Evolutionary conservation across 2,329 filamentous ascomycete species (phyloP), one percentile per base, ranked within the genome.

Genomic region (Ceratocystiopsis brevicomis): DNA sequence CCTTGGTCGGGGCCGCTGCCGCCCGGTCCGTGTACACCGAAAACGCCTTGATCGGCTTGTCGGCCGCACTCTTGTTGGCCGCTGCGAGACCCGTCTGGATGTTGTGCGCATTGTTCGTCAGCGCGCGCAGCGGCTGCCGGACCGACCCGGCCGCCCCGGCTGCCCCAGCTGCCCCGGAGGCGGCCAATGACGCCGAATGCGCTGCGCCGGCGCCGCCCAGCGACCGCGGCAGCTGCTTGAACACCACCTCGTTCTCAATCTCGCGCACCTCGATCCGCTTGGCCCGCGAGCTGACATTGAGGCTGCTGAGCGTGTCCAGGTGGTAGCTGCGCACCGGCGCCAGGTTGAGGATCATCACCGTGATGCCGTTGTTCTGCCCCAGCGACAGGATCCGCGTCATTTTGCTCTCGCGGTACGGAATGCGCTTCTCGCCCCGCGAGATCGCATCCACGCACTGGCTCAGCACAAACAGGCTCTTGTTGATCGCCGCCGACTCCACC

Each of bases 381-480:
- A 96, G 63, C 0, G 82, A 88, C 21, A 96, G 62, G 44, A 96
- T 95, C 39, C 88, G 74, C 1, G 90, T 96, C 88, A 96, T 95
- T 66, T 96, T 95, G 43, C 82, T 90, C 57, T 95, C 88, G 45
- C 88, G 73, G 58, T 93, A 96, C 0, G 90, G 88, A 54, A 96
- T 88, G 33, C 88, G 75, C 52, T 69, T 73, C 56, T 79, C 75
- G 32, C 74, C 73, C 19, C 73, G 66, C 1, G 81, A 82, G 56
- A 96, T 96, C 44, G 88, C 88, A 57, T 96, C 88, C 43, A 96
- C 88, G 53, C 88, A 96, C 58, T 94, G 86, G 38, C 85, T 88
- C 40, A 96, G 65, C 16, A 95, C 87, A 54, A 96, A 96, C 8
- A 96, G 68, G 49, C 84, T 92, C 64, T 95, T 96, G 69, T 96